Evolutionary conservation across 1,284 basidiomycete genomes (phyloP).

Genomic region (Irpex sp.): DNA sequence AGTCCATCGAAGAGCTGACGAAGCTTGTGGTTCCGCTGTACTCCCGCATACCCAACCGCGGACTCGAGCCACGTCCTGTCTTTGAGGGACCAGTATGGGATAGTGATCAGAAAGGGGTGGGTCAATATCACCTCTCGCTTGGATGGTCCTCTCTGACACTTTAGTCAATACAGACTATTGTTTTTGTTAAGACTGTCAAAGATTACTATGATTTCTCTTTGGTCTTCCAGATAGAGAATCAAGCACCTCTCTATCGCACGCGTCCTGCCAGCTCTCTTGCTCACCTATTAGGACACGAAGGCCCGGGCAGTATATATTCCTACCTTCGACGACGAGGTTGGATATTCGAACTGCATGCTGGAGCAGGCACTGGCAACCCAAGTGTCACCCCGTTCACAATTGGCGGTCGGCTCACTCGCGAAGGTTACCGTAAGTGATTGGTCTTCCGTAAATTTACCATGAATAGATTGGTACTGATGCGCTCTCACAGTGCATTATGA

Average conservation of each 20-base stretch:
- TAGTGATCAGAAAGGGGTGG: conserved; percentile 37
- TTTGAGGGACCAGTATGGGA: conserved; percentile 30
- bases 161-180: conserved; percentile 35
- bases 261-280: conserved; percentile 57
- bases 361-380: conserved; percentile 37
- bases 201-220: conserved; percentile 57
- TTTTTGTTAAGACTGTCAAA: conserved; percentile 61
- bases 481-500: conserved; percentile 45
- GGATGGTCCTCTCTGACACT: not conserved
- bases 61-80: conserved; percentile 34
- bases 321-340: conserved; percentile 65
- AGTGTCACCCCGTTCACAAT: conserved; percentile 62
- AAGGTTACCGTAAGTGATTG: conserved; percentile 46
- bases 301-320: conserved; percentile 58
- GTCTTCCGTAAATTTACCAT: too few relatives aligned
- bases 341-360: conserved; percentile 54
- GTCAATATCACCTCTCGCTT: conserved; percentile 15
- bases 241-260: conserved; percentile 43
- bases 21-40: conserved; percentile 33
- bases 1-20: conserved; percentile 25
- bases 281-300: conserved; percentile 71
- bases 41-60: conserved; percentile 45
- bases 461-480: not conserved
- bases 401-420: conserved; percentile 51
- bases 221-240: conserved; percentile 56